These are phyloP conservation scores for Iodosphaeria phyllophila DNA, from an alignment of 2,329 filamentous ascomycete species.

Conservation along the genomic window DNA sequence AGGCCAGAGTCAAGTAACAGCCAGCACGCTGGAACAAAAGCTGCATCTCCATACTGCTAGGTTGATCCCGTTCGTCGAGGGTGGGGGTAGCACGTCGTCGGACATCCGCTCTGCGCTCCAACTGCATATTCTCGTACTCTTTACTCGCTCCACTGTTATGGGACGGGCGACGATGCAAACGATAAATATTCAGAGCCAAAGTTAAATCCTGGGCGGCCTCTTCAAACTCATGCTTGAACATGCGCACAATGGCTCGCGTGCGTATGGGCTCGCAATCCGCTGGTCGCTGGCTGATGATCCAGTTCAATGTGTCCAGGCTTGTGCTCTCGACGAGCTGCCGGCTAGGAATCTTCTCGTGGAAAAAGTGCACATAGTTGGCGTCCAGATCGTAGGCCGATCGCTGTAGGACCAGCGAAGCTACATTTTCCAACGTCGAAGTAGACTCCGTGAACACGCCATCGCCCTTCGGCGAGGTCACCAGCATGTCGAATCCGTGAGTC, in stretches of 20 bases:
- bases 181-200: slow-evolving; percentile 36
- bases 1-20: slow-evolving; percentile 55
- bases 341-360: slow-evolving; percentile 75
- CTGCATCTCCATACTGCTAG: slow-evolving; percentile 56
- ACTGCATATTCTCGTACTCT: slow-evolving; percentile 28
- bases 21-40: slow-evolving; percentile 59
- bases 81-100: slow-evolving; percentile 13
- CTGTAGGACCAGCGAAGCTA: slow-evolving; percentile 54
- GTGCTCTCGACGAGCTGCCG: slow-evolving; percentile 56
- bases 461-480: too few relatives aligned
- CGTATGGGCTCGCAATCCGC: slow-evolving; percentile 47
- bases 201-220: slow-evolving; percentile 55
- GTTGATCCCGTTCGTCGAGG: slow-evolving; percentile 32
- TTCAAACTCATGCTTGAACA: slow-evolving; percentile 57
- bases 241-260: slow-evolving; percentile 54
- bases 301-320: slow-evolving; percentile 43
- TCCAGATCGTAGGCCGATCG: slow-evolving; percentile 49
- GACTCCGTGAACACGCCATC: too few relatives aligned
- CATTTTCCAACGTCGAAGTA: slow-evolving; percentile 57
- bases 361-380: slow-evolving; percentile 80
- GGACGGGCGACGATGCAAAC: slow-evolving; percentile 33
- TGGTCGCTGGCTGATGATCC: slow-evolving; percentile 46
- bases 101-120: slow-evolving; percentile 19
- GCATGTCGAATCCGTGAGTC: too few relatives aligned
- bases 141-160: too few relatives aligned